These are phyloP conservation scores for Wickerhamiella qilinensis DNA, from an alignment of 805 yeast genomes.

Conservation along the genomic window DNA sequence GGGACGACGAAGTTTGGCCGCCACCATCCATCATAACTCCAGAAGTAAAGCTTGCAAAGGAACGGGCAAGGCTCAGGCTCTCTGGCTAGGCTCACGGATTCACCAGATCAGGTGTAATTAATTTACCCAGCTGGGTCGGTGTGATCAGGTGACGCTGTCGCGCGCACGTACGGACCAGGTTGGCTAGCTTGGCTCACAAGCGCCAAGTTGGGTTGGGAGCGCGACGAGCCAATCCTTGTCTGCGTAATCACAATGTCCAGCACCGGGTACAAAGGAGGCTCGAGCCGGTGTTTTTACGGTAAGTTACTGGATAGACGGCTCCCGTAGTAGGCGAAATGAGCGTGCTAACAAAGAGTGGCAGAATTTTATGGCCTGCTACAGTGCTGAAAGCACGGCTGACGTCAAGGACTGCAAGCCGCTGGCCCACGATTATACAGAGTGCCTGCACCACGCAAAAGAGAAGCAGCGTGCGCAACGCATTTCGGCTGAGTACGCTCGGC, in stretches of 20 bases:
- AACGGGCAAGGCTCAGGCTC: too few species aligned
- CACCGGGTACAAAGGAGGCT: conserved; percentile 24
- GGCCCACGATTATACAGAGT: conserved; percentile 34
- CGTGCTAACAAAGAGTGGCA: conserved; percentile 24
- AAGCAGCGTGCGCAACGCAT: conserved; percentile 18
- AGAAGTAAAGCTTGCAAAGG: too few species aligned
- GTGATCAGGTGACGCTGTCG: too few species aligned
- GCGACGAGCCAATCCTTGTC: too few species aligned
- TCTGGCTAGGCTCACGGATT: too few species aligned
- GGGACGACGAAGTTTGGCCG: neutral
- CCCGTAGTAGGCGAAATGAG: neutral
- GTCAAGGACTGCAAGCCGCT: conserved; percentile 27
- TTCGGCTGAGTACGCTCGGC: conserved; percentile 16
- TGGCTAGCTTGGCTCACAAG: too few species aligned
- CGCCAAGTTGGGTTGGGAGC: too few species aligned
- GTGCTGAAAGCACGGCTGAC: conserved; percentile 23
- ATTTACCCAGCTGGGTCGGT: too few species aligned
- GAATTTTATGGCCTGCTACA: conserved; percentile 31
- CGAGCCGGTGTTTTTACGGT: conserved; percentile 31
- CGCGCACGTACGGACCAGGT: too few species aligned
- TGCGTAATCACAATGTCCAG: too few species aligned
- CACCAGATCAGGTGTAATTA: too few species aligned
- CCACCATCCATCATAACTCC: neutral
- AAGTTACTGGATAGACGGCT: conserved; percentile 16
- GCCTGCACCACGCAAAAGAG: conserved; percentile 33